Conservation (phyloP, 768 basidiomycete species). For the Russula virescens region DNA sequence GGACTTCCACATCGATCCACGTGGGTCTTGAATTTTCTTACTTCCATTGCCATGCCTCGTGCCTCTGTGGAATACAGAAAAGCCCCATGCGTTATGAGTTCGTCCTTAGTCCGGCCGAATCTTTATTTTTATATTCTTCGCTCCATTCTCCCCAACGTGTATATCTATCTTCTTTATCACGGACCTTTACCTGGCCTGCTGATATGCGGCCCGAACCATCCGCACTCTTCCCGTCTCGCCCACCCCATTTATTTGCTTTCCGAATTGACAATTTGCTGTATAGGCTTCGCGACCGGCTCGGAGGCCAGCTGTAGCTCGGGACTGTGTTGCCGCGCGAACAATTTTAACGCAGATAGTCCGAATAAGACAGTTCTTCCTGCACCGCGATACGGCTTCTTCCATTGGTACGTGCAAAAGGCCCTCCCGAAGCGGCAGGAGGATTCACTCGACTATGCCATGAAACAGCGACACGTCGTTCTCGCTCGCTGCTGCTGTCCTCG, state of each 20-base stretch:
- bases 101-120: background rate
- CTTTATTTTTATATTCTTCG: background rate
- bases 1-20: slow-evolving; percentile 71
- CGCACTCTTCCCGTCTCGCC: background rate
- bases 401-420: slow-evolving; percentile 38
- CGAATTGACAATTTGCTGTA: background rate
- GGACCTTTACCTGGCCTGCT: too few relatives aligned
- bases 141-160: background rate
- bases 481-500: slow-evolving; percentile 51
- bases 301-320: slow-evolving; percentile 68
- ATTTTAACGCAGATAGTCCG: slow-evolving; percentile 45
- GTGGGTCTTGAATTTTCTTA: slow-evolving; percentile 33
- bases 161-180: background rate
- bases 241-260: background rate
- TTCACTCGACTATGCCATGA: background rate
- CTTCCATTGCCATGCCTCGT: background rate
- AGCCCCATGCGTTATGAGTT: background rate
- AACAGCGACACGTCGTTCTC: slow-evolving; percentile 56
- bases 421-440: background rate
- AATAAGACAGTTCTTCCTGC: slow-evolving; percentile 50
- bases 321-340: slow-evolving; percentile 58
- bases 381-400: slow-evolving; percentile 61
- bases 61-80: too few relatives aligned
- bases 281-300: slow-evolving; percentile 62
- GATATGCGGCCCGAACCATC: background rate